Base-by-base conservation (phyloP, 1,284 basidiomycete species). In the Moesziomyces sp. region DNA sequence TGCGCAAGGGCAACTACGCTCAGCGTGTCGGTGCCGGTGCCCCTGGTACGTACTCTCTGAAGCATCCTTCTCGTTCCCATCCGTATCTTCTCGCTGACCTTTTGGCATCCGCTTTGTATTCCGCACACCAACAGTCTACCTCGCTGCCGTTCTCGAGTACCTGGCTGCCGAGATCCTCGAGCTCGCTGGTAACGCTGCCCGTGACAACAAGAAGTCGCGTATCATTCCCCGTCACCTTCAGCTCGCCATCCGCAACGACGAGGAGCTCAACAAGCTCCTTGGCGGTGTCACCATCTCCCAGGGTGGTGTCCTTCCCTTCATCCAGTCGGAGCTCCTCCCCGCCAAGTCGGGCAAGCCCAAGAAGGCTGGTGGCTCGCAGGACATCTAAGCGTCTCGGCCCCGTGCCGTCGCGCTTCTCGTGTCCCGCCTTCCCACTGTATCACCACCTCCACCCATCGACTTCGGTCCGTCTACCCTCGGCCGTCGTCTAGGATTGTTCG, bases 221-320 rank as follows among this genome's bases (percentile, higher is more conserved):
- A 97, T 98, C 85, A 97, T 93, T 2, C 95, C 95, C 26, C 92
- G 93, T 77, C 93, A 95, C 86, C 85, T 95, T 75, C 93, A 95
- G 85, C 89, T 94, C 44, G 93, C 95, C 38, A 97, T 98, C 80
- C 92, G 95, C 74, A 94, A 95, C 59, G 96, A 98, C 85, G 94
- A 97, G 85, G 95, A 93, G 82, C 89, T 95, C 18, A 86, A 88
- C 80, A 82, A 86, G 47, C 84, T 88, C 49, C 78, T 78, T 88
- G 86, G 88, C 76, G 84, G 86, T 62, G 88, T 87, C 44, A 88
- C 87, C 43, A 88, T 88, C 71, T 87, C 88, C 23, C 92, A 92
- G 70, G 91, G 92, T 87, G 94, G 94, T 88, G 94, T 97, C 5
- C 85, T 97, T 72, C 94, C 94, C 19, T 95, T 97, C 87, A 97